These are phyloP conservation scores for Heliamphora pulchella DNA, from an alignment of 179 eudicot species.

Conservation along the genomic window DNA sequence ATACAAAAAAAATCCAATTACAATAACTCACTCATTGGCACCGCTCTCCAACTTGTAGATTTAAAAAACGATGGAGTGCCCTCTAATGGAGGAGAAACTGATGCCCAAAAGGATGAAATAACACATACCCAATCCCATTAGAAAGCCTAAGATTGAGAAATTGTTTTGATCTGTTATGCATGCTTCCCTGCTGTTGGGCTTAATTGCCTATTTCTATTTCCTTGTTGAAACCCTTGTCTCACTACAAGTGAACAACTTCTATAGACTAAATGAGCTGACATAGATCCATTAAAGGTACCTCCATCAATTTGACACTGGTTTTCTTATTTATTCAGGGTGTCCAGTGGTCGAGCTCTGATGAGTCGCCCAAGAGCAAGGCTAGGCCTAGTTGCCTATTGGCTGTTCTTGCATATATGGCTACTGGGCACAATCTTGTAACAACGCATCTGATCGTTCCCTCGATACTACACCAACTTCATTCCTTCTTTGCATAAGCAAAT, in stretches of 20 bases:
- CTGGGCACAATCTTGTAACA: conserved; percentile 72
- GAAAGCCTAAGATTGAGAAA: not conserved
- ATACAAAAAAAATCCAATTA: too few species aligned
- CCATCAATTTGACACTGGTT: conserved; percentile 9
- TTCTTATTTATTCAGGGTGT: conserved; percentile 55
- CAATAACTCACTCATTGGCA: too few species aligned
- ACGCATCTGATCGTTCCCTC: conserved; percentile 12
- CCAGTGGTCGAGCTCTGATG: conserved; percentile 74
- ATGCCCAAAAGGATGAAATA: too few species aligned
- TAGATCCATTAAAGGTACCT: not conserved
- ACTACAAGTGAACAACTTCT: not conserved
- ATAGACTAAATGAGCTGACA: not conserved
- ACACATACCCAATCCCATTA: too few species aligned
- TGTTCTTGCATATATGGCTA: conserved; percentile 78
- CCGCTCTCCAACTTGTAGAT: too few species aligned
- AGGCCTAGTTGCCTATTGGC: conserved; percentile 80
- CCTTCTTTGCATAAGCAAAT: conserved; percentile 10
- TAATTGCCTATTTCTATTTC: not conserved
- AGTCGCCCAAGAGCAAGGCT: conserved; percentile 85
- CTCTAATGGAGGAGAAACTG: too few species aligned
- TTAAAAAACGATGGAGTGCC: too few species aligned
- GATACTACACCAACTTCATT: conserved; percentile 8
- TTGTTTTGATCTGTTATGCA: conserved; percentile 1
- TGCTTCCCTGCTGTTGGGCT: not conserved
- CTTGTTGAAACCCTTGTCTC: not conserved